Evolutionary conservation across 305 asterid species (phyloP), one percentile per base, ranked within the genome.

Genomic region (Fraxinus angustifolia): DNA sequence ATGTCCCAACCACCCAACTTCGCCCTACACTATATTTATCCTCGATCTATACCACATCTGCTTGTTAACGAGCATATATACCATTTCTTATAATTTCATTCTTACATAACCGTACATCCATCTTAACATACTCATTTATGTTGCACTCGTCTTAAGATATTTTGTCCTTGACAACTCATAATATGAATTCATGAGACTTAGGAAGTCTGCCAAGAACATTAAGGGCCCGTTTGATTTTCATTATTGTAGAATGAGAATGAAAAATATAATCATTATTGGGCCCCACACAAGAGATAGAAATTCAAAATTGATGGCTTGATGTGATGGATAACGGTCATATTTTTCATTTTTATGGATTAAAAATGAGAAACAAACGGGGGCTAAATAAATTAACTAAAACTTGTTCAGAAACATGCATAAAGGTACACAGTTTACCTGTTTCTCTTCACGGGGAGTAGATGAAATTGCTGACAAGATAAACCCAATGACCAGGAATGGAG

Each of bases 401-500:
- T 10, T 80, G 79, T 36, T 42, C 65, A 42, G 56, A 28, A 45
- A 56, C 71, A 78, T 2, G 68, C 68, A 80, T 42, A 33, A 17
- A 60, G 81, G 77, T 79, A 81, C 30, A 36, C 19, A 17, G 50
- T 75, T 75, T 78, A 92, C 98, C 94, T 93, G 92, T 83, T 89
- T 87, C 86, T 89, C 93, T 73, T 90, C 95, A 38, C 62, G 85
- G 0, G 95, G 76, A 21, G 79, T 75, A 28, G 89, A 82, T 76
- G 94, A 65, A 80, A 91, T 3, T 21, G 89, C 35, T 12, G 90
- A 87, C 31, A 84, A 16, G 34, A 88, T 23, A 84, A 91, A 7
- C 76, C 85, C 94, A 85, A 88, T 71, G 50, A 77, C 87, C 84
- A 93, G 60, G 71, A 89, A 81, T n/a, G 91, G 83, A 36, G 88